Evolutionary conservation across 768 basidiomycete species (phyloP), one percentile per base, ranked within the genome.

Genomic region (Amanita rimosa): DNA sequence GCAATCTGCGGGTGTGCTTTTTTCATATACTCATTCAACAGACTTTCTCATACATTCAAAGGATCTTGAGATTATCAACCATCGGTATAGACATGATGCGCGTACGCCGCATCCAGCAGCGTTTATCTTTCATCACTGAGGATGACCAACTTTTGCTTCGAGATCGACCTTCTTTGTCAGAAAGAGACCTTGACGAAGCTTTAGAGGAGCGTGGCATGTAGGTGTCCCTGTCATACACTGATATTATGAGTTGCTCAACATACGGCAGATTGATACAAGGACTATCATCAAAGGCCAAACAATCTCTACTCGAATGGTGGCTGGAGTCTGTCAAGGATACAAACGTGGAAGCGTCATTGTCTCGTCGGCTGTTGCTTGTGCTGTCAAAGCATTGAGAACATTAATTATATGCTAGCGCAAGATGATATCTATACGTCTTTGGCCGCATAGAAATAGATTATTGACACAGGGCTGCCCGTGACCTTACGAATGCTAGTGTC

Each of bases 121-220:
- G 69, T 55, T 58, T 76, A 8, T 48, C 59, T 31, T 75, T 73
- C 52, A 60, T 91, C 49, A 60, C 72, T 1, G 60, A 68, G 43
- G 89, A 92, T 54, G 89, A 92, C 58, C 63, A 62, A 17, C 65
- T 81, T n/a, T 64, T 91, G 36, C 55, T 68, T 11, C 68, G 67
- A 31, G 82, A 83, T 55, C 67, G 65, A 26, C 55, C 64, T 27
- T 57, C 60, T 27, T 61, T 92, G 39, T 74, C 76, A 2, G 58
- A 66, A 16, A 66, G 67, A 3, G 83, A 83, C 53, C 65, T 89
- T 5, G 66, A 70, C 24, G 76, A 85, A 48, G 82, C 85, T 3
- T 69, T 91, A 11, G 68, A 75, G 51, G 87, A 89, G 61, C 80
- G 89, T 51, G 89, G 84, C 57, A 71, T 89, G 88, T 90, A 60